phyloP scores from a whole-genome alignment of 257 asterid genomes.

The Solanum rostratum region DNA sequence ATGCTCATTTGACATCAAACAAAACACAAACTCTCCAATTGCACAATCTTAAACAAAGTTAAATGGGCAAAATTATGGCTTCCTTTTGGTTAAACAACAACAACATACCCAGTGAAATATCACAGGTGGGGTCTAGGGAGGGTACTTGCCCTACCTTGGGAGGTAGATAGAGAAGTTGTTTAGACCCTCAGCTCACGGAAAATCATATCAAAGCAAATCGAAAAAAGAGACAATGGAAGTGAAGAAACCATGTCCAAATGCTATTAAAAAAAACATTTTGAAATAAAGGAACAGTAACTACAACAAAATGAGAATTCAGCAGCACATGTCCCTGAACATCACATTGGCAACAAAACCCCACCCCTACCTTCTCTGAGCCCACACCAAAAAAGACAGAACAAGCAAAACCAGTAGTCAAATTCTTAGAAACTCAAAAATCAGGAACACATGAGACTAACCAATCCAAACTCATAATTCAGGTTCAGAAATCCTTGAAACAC shows the following conservation, averaged over 20 bases:
- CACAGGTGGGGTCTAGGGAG: background rate
- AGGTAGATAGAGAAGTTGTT: background rate
- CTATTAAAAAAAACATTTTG: background rate
- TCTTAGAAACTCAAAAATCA: background rate
- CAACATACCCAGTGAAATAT: background rate
- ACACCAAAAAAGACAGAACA: background rate
- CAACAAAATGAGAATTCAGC: background rate
- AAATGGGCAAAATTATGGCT: background rate
- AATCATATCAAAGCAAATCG: background rate
- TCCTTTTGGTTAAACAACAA: background rate
- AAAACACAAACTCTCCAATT: background rate
- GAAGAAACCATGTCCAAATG: background rate
- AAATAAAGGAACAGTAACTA: background rate
- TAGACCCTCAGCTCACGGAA: background rate
- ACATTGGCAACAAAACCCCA: background rate
- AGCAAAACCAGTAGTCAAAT: background rate
- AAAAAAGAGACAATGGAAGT: background rate
- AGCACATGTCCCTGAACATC: background rate
- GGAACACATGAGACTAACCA: background rate
- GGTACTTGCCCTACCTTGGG: background rate
- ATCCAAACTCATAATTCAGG: background rate
- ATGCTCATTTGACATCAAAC: conserved; percentile 4
- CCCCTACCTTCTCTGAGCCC: background rate
- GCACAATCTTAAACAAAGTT: background rate
- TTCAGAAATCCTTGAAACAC: conserved; percentile 1